Evolutionary conservation across 2,329 filamentous ascomycete species (phyloP).

Genomic region (Penicillium hesseltinei): DNA sequence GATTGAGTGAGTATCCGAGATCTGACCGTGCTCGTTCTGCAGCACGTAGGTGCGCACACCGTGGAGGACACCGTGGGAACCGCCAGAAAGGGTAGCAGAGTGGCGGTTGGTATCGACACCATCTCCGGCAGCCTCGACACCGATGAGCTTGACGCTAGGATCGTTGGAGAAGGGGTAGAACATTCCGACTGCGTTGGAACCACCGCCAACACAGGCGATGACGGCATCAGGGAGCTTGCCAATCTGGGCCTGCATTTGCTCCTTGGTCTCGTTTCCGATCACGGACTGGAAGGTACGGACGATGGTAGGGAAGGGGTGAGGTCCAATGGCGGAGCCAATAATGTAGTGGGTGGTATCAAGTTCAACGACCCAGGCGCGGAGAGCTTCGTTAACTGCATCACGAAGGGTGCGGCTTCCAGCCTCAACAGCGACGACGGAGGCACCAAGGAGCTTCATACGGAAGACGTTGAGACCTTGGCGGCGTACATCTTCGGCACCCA

Average conservation of each 20-base stretch:
- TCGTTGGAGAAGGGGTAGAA: constrained; percentile 95
- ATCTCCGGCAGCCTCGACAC: constrained; percentile 93
- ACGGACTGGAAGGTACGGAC: constrained; percentile 97
- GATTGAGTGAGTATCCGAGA: constrained; percentile 91
- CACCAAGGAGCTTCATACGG: constrained; percentile 93
- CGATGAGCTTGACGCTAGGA: constrained; percentile 77
- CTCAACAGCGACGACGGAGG: constrained; percentile 88
- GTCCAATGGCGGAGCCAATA: constrained; percentile 94
- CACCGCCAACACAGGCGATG: constrained; percentile 93
- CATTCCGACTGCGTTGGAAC: constrained; percentile 94
- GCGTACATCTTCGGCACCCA: constrained; percentile 96
- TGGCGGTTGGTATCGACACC: constrained; percentile 83
- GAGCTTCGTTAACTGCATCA: constrained; percentile 90
- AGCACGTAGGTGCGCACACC: constrained; percentile 95
- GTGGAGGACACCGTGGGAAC: constrained; percentile 88
- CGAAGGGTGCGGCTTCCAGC: constrained; percentile 80
- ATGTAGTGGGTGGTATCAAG: constrained; percentile 97
- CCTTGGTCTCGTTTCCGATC: constrained; percentile 91
- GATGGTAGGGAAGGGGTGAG: constrained; percentile 96
- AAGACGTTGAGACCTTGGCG: constrained; percentile 97
- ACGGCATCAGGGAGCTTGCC: constrained; percentile 94
- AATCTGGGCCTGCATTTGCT: constrained; percentile 79
- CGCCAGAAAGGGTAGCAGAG: constrained; percentile 81
- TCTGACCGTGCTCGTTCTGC: constrained; percentile 89
- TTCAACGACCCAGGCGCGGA: constrained; percentile 89